Evolutionary conservation across 176 grass and related monocot genomes (phyloP), one percentile per base, ranked within the genome.

Genomic region (Rhipidocladum racemiflorum): DNA sequence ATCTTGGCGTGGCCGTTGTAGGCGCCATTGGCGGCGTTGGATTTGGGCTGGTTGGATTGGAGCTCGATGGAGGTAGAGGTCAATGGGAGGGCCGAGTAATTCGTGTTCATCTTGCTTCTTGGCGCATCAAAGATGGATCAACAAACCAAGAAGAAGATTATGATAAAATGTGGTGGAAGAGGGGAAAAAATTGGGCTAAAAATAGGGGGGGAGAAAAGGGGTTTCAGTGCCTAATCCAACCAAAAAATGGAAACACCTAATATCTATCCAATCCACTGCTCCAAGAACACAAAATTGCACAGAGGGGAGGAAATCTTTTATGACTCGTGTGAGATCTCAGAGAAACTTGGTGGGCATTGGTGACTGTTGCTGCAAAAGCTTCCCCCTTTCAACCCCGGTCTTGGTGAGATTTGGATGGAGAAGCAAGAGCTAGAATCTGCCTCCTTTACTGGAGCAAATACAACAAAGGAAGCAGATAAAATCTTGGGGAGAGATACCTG

Each of bases 51-150:
- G 72, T 21, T 13, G 50, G 89, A 78, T 74, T 90, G 92, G 68
- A 97, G 94, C 77, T 97, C 94, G 69, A 97, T 79, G 76, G 92
- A 87, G 28, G 88, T 72, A 54, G 84, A 32, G 38, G 87, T 78
- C 36, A 91, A 35, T 21, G 89, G 89, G 50, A 94, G 84, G 48
- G 84, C 66, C 39, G 94, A 86, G 85, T 99, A 93, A 87, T 91
- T 93, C 35, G 82, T 81, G 70, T 53, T 81, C 91, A 97, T 93
- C 70, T 74, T 84, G 44, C 11, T 63, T 57, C 49, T 63, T 64
- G 36, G 65, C 30, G 79, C 78, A 73, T 67, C 73, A 81, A 78
- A 78, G 56, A 72, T 48, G 48, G 48, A 74, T 74, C 75, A 29
- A 24, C 6, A 64, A 70, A 54, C 16, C 5, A 28, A 44, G 2